A percentile compares a stretch with the other conserved stretches of the same genome.
phyloP scores from a whole-genome alignment of 2,329 filamentous ascomycete genomes.

The Fusarium brachygibbosum region DNA sequence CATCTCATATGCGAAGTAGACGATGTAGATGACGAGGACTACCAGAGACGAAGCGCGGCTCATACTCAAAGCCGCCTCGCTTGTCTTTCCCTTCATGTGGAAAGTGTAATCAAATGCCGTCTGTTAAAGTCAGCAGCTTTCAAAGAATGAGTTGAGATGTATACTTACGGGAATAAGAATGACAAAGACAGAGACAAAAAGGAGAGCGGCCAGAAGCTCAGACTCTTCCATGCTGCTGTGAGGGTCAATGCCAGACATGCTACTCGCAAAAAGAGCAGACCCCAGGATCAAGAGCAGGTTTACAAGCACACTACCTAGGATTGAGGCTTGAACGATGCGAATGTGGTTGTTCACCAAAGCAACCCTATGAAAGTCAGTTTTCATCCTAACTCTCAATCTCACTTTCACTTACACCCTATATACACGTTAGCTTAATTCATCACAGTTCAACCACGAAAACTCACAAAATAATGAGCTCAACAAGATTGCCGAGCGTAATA shows the following conservation, averaged over 20 bases:
- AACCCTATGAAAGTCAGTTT: conserved; percentile 59
- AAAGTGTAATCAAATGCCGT: conserved; percentile 66
- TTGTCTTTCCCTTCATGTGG: conserved; percentile 67
- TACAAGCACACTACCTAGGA: conserved; percentile 82
- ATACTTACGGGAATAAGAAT: conserved; percentile 55
- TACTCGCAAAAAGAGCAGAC: conserved; percentile 79
- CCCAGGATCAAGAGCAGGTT: conserved; percentile 81
- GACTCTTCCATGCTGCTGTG: conserved; percentile 53
- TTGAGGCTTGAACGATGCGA: conserved; percentile 79
- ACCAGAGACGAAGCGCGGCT: conserved; percentile 84
- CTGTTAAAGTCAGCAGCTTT: conserved; percentile 29
- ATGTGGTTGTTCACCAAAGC: conserved; percentile 71
- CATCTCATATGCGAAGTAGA: conserved; percentile 83
- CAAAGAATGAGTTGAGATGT: rapidly evolving
- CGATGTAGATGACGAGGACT: conserved; percentile 77
- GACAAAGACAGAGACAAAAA: conserved; percentile 57
- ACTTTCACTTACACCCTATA: conserved; percentile 53
- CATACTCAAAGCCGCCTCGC: conserved; percentile 75
- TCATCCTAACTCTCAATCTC: not conserved
- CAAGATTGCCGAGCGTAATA: conserved; percentile 73
- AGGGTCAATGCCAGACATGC: conserved; percentile 76
- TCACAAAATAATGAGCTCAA: conserved; percentile 72
- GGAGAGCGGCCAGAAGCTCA: conserved; percentile 54
- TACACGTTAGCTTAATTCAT: conserved; percentile 47
- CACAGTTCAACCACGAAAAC: conserved; percentile 11